Evolutionary conservation across 441 rosid genomes (phyloP).

Genomic region (Sinapis alba): DNA sequence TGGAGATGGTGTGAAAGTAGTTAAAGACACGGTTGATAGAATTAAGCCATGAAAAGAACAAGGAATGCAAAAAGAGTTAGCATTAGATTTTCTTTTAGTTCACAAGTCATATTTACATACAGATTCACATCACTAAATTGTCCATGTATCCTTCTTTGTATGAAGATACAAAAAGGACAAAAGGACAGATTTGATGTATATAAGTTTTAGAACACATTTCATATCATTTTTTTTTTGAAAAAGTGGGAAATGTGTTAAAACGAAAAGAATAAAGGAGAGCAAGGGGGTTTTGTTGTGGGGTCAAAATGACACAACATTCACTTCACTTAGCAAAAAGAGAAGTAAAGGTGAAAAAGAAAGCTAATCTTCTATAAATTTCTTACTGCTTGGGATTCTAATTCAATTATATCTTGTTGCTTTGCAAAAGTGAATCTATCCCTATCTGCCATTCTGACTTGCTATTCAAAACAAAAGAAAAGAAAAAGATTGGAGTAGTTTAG

Average conservation of each 20-base stretch:
- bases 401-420: background rate
- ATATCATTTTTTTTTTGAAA: background rate
- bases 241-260: background rate
- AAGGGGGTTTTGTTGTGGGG: background rate
- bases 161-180: background rate
- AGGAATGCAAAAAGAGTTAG: background rate
- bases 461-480: background rate
- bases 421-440: background rate
- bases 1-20: background rate
- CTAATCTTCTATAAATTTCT: background rate
- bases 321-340: background rate
- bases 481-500: background rate
- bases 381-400: background rate
- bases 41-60: background rate
- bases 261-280: background rate
- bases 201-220: background rate
- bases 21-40: background rate
- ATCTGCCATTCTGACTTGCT: background rate
- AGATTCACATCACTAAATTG: background rate
- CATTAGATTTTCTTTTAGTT: background rate
- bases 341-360: background rate
- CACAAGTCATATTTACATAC: background rate
- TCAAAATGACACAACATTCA: constrained; percentile 1
- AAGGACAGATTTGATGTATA: background rate
- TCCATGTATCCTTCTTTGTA: background rate